phyloP scores from a whole-genome alignment of 2,329 filamentous ascomycete genomes.

The Colletotrichum somersetense region DNA sequence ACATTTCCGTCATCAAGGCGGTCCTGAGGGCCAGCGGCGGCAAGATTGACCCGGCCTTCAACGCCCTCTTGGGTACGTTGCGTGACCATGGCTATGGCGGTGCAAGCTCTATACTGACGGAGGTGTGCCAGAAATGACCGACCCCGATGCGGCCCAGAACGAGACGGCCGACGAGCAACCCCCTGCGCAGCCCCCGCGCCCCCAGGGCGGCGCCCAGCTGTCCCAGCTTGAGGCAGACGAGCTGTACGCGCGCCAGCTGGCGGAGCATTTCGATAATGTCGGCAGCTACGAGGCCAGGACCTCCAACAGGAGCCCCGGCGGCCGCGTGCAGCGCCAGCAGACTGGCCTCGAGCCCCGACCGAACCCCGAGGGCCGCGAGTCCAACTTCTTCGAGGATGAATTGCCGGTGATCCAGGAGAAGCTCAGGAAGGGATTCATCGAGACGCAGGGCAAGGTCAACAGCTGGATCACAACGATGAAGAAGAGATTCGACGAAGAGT shows the following conservation, averaged over 20 bases:
- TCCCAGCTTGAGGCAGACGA: constrained; percentile 93
- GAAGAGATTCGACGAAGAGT: constrained; percentile 93
- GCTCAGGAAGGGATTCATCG: constrained; percentile 91
- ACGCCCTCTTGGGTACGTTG: constrained; percentile 83
- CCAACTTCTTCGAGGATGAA: constrained; percentile 96
- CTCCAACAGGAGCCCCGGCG: constrained; percentile 56
- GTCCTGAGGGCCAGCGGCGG: constrained; percentile 89
- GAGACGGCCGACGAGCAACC: constrained; percentile 71
- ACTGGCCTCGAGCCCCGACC: constrained; percentile 62
- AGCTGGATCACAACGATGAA: constrained; percentile 91
- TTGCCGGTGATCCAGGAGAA: constrained; percentile 94
- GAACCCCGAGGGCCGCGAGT: constrained; percentile 76
- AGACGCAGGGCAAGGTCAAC: constrained; percentile 94
- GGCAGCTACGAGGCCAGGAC: constrained; percentile 70
- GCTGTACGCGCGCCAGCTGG: constrained; percentile 89
- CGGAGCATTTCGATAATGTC: constrained; percentile 85
- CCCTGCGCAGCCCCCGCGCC: constrained; percentile 85
- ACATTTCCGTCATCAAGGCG: constrained; percentile 84
- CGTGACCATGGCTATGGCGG: constrained; percentile 15
- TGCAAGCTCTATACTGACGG: constrained; percentile 26
- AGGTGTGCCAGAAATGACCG: constrained; percentile 75
- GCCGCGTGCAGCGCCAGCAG: constrained; percentile 46
- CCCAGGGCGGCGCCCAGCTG: constrained; percentile 68
- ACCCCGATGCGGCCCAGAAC: constrained; percentile 74
- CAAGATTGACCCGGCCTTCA: constrained; percentile 92